Evolutionary conservation across 2,329 filamentous ascomycete species (phyloP).

Genomic region (Curvularia sp.): DNA sequence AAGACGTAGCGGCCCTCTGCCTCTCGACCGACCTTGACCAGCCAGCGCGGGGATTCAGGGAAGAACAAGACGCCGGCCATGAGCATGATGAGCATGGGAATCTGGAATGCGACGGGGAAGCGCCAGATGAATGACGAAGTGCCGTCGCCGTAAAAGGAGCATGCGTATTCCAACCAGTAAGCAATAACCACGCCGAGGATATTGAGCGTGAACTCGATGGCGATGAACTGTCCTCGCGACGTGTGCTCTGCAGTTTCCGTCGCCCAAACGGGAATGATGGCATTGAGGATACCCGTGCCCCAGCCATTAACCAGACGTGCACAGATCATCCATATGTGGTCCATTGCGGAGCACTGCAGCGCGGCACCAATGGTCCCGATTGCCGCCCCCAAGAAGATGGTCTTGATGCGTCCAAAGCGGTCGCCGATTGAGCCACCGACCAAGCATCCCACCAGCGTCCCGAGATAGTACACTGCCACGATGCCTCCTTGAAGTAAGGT

Average conservation of each 20-base stretch:
- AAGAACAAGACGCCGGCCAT: slow-evolving; percentile 69
- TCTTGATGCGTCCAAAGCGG: slow-evolving; percentile 38
- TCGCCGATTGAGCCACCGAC: slow-evolving; percentile 38
- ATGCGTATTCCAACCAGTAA: slow-evolving; percentile 62
- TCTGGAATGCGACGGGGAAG: slow-evolving; percentile 75
- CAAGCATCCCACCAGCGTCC: slow-evolving; percentile 38
- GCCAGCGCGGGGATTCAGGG: slow-evolving; percentile 73
- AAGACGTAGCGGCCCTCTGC: slow-evolving; percentile 74
- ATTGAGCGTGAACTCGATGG: slow-evolving; percentile 76
- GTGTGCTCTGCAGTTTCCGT: slow-evolving; percentile 74
- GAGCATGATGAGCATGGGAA: slow-evolving; percentile 67
- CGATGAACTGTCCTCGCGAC: slow-evolving; percentile 72
- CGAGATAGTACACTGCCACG: slow-evolving; percentile 44
- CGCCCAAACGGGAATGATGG: slow-evolving; percentile 75
- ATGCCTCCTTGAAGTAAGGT: slow-evolving; percentile 45
- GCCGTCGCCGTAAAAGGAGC: slow-evolving; percentile 67
- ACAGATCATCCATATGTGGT: slow-evolving; percentile 64
- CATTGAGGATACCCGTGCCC: slow-evolving; percentile 73
- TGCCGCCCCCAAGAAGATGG: slow-evolving; percentile 37
- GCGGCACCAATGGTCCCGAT: slow-evolving; percentile 59
- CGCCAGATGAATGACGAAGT: slow-evolving; percentile 68
- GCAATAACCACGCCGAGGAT: slow-evolving; percentile 72
- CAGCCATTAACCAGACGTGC: slow-evolving; percentile 69
- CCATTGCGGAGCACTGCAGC: slow-evolving; percentile 71
- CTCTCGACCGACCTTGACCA: slow-evolving; percentile 70